Base-by-base conservation (phyloP, 2,329 filamentous ascomycete species). In the Aureobasidium lini region DNA sequence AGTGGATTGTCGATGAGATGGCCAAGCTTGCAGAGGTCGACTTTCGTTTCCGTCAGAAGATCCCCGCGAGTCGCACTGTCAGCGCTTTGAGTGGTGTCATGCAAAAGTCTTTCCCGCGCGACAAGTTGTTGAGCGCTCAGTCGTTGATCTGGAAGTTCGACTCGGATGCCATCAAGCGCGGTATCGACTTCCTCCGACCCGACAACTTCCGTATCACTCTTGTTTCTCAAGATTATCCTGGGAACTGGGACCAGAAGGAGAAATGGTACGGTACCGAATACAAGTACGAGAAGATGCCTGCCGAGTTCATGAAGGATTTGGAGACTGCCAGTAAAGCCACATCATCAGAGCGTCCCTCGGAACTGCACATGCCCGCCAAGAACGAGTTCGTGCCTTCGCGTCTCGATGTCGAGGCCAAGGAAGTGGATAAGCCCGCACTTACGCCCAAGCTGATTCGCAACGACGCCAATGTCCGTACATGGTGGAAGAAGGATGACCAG, bases 251-350 rank as follows among this genome's bases (percentile, higher is more conserved):
- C 64, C 77, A 86, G 71, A 95, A 88, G 69, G 94, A 99, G 76
- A 90, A 92, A 70, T 99, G 94, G 94, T 99, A 99, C 67, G 93
- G 93, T 8, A 99, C 94, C 0, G 92, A 97, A 69, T 95, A 96
- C 75, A 89, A 85, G 63, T 81, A 86, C 34, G 88, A 95, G 69
- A 87, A 85, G 69, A 89, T 99, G 37, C 86, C 92, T 0, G 70
- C 80, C 13, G 85, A 91, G 16, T 86, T 96, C 66, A 78, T 95
- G 71, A 76, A 79, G 10, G 85, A 90, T 53, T 80, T 96, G 62
- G 79, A 82, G 57, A 75, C 81, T 61, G 89, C 90, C 1, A 79
- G 83, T 32, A 74, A 82, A 1, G 64, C 64, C 13, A 76, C 82
- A 1, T 73, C 80, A 0, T 76, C 79, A 28, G 79, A 83, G 32